Conservation (phyloP, 2,329 filamentous ascomycete species). For the Paracoccidioides brasiliensis region DNA sequence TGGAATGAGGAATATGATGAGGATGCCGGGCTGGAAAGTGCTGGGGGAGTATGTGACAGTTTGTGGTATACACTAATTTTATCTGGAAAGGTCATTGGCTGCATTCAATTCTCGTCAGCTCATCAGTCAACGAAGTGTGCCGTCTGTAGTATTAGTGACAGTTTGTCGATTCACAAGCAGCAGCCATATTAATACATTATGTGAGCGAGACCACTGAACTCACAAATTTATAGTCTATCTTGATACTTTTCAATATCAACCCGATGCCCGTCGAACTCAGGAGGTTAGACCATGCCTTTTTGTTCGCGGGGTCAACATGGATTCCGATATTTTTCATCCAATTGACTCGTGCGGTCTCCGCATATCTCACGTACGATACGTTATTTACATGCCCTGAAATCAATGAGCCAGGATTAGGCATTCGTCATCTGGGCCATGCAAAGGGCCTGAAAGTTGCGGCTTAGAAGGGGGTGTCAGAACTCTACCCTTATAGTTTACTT, state of each 20-base stretch:
- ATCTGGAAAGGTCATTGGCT: slow-evolving; percentile 78
- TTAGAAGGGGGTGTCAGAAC: background rate
- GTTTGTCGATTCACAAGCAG: too few relatives aligned
- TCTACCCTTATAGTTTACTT: slow-evolving; percentile 4
- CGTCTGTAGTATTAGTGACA: too few relatives aligned
- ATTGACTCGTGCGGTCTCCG: slow-evolving; percentile 67
- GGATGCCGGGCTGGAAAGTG: slow-evolving; percentile 21
- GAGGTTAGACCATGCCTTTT: slow-evolving; percentile 53
- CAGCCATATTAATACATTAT: too few relatives aligned
- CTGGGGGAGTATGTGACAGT: slow-evolving; percentile 30
- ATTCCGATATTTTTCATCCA: slow-evolving; percentile 60
- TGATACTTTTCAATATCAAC: slow-evolving; percentile 67
- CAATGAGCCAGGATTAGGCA: slow-evolving; percentile 10
- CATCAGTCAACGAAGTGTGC: background rate
- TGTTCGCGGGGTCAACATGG: slow-evolving; percentile 48
- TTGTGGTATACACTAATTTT: slow-evolving; percentile 74
- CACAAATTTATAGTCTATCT: slow-evolving; percentile 78
- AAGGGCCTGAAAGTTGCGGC: background rate
- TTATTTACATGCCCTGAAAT: slow-evolving; percentile 69
- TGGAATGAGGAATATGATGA: slow-evolving; percentile 22
- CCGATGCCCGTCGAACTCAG: slow-evolving; percentile 55
- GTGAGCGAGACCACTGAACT: slow-evolving; percentile 20
- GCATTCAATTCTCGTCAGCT: slow-evolving; percentile 1
- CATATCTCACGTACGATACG: slow-evolving; percentile 68
- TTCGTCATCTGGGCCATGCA: background rate